Evolutionary conservation across 306 rosid species (phyloP).

Genomic region (Amphicarpaea edgeworthii): DNA sequence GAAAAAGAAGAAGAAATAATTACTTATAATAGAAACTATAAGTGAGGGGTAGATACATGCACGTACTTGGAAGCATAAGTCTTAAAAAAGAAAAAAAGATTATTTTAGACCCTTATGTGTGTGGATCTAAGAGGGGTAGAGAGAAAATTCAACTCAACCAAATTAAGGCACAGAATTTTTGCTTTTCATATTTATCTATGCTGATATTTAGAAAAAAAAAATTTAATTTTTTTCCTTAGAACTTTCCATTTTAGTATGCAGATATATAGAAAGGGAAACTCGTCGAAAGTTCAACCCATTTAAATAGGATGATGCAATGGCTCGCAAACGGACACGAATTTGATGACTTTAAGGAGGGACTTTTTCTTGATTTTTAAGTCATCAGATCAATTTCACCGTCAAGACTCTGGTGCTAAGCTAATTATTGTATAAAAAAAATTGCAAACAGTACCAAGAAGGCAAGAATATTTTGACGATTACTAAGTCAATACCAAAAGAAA

Average conservation of each 20-base stretch:
- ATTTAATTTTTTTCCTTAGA: background rate
- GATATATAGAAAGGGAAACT: background rate
- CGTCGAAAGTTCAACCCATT: background rate
- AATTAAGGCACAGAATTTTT: conserved; percentile 15
- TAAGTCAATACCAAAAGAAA: too few relatives aligned
- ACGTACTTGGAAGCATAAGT: conserved; percentile 17
- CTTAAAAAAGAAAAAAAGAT: conserved; percentile 15
- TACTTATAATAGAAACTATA: conserved; percentile 44
- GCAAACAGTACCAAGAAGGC: too few relatives aligned
- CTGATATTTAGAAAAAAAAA: background rate
- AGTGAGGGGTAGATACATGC: conserved; percentile 30
- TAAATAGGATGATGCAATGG: background rate
- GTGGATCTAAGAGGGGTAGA: background rate
- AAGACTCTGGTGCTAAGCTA: too few relatives aligned
- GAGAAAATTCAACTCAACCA: conserved; percentile 23
- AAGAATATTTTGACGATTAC: too few relatives aligned
- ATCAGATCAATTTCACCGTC: too few relatives aligned
- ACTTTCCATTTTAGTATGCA: background rate
- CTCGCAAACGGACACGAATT: too few relatives aligned
- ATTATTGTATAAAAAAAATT: too few relatives aligned
- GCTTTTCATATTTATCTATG: background rate
- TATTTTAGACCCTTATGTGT: conserved; percentile 23
- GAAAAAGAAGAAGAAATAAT: conserved; percentile 36
- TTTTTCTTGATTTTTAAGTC: too few relatives aligned
- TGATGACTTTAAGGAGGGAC: too few relatives aligned